A percentile compares a stretch with the other conserved stretches of the same genome.
These are phyloP conservation scores for Neofusicoccum sp. DNA, from an alignment of 2,329 filamentous ascomycete genomes.

Conservation along the genomic window DNA sequence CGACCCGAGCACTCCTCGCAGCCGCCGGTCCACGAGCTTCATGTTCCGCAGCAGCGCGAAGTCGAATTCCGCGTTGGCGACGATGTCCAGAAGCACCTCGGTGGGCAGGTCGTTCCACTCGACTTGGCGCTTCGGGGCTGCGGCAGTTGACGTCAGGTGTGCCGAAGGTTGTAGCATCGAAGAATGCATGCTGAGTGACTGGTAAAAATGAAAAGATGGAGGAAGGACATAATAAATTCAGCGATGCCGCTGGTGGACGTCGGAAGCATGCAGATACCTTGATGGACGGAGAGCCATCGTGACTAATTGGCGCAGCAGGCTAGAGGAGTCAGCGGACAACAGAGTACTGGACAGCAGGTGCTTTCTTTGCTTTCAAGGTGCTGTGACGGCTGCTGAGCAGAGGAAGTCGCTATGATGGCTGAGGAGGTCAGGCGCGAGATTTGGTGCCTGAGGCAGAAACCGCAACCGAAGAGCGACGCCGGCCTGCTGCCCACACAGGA, in stretches of 20 bases:
- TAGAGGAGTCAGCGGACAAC: not conserved
- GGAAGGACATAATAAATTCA: not conserved
- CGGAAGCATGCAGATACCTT: not conserved
- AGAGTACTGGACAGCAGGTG: not conserved
- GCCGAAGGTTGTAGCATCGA: too few relatives aligned
- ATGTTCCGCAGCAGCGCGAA: slow-evolving; percentile 1
- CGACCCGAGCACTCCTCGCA: not conserved
- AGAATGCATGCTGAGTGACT: not conserved
- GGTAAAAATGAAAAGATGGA: not conserved
- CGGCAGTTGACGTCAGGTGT: too few relatives aligned
- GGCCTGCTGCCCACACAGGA: too few relatives aligned
- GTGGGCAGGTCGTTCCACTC: not conserved
- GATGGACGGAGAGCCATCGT: slow-evolving; percentile 6
- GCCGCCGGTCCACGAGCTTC: slow-evolving; percentile 4
- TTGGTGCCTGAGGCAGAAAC: not conserved
- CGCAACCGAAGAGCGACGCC: not conserved
- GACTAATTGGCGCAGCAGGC: not conserved
- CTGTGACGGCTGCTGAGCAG: not conserved
- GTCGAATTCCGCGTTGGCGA: slow-evolving; percentile 8
- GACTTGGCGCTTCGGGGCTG: not conserved
- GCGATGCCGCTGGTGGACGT: not conserved
- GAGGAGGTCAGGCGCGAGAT: not conserved
- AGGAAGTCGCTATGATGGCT: not conserved
- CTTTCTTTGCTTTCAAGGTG: not conserved
- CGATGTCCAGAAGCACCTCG: slow-evolving; percentile 6